Conservation (phyloP, 1,139 yeast species). For the Meyerozyma sp. region DNA sequence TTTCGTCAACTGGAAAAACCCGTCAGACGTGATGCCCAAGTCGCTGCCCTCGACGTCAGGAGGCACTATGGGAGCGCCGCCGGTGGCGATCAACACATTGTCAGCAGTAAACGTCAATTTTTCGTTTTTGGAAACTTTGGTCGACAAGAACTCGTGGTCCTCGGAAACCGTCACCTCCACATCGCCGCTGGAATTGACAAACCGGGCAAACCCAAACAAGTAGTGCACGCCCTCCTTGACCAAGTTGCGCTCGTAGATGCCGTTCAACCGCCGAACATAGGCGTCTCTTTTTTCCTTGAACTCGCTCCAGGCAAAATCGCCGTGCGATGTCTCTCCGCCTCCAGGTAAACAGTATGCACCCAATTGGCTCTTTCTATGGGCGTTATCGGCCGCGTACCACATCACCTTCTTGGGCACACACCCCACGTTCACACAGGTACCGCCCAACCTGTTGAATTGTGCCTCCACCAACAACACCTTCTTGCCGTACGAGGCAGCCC, state of each 20-base stretch:
- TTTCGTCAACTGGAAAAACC: constrained; percentile 70
- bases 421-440: constrained; percentile 98
- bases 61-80: constrained; percentile 81
- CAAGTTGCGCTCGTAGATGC: constrained; percentile 86
- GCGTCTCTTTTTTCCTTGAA: constrained; percentile 90
- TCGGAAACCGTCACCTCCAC: constrained; percentile 64
- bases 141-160: constrained; percentile 38
- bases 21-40: constrained; percentile 83
- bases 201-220: constrained; percentile 83
- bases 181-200: constrained; percentile 56
- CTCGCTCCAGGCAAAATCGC: constrained; percentile 71
- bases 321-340: constrained; percentile 46
- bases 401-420: constrained; percentile 98
- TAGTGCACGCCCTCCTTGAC: constrained; percentile 84
- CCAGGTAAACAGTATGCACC: constrained; percentile 72
- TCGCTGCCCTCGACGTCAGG: constrained; percentile 72
- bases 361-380: constrained; percentile 68
- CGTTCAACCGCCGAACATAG: constrained; percentile 78
- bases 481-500: constrained; percentile 93
- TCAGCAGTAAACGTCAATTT: constrained; percentile 69
- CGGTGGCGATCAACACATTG: constrained; percentile 83
- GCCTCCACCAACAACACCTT: constrained; percentile 80
- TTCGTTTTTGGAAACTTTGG: constrained; percentile 38
- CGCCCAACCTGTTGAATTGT: constrained; percentile 67
- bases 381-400: constrained; percentile 96